Percentiles rank a stretch among this genome's conserved stretches.
Conservation (phyloP, 2,329 filamentous ascomycete species). For the Helotiales sp. region DNA sequence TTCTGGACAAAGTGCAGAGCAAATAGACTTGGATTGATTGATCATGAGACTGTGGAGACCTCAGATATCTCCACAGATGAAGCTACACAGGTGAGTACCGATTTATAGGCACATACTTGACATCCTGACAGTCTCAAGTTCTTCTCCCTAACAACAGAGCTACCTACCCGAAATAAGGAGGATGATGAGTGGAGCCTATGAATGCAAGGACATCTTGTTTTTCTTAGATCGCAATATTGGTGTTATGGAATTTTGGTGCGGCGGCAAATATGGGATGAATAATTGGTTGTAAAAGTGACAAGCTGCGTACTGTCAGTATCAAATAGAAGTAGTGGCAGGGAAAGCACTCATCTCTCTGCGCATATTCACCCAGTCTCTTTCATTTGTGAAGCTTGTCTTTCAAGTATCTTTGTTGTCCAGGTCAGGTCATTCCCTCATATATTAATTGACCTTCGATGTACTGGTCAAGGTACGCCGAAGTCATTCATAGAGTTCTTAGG, state of each 20-base stretch:
- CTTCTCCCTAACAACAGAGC: conserved; percentile 3
- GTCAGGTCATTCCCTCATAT: too few species aligned
- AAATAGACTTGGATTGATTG: conserved; percentile 71
- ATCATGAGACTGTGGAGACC: conserved; percentile 58
- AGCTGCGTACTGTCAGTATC: too few species aligned
- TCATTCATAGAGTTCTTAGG: too few species aligned
- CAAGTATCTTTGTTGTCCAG: too few species aligned
- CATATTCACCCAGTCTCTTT: too few species aligned
- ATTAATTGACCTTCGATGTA: too few species aligned
- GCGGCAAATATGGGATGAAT: too few species aligned
- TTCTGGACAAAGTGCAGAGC: conserved; percentile 77
- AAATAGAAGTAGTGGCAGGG: too few species aligned
- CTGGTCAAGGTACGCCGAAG: too few species aligned
- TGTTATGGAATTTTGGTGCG: neutral
- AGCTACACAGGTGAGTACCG: conserved; percentile 50
- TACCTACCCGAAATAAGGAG: conserved; percentile 14
- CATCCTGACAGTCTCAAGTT: conserved; percentile 9
- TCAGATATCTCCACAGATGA: conserved; percentile 70
- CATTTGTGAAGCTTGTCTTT: too few species aligned
- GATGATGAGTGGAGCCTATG: neutral
- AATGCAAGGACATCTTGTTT: neutral
- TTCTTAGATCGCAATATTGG: neutral
- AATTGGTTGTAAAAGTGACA: too few species aligned
- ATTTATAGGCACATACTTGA: neutral
- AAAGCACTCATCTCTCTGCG: too few species aligned